A percentile compares a stretch with the other conserved stretches of the same genome.
These are phyloP conservation scores for Brasilioporus rufonigricans DNA, from an alignment of 768 basidiomycete species.

Conservation along the genomic window DNA sequence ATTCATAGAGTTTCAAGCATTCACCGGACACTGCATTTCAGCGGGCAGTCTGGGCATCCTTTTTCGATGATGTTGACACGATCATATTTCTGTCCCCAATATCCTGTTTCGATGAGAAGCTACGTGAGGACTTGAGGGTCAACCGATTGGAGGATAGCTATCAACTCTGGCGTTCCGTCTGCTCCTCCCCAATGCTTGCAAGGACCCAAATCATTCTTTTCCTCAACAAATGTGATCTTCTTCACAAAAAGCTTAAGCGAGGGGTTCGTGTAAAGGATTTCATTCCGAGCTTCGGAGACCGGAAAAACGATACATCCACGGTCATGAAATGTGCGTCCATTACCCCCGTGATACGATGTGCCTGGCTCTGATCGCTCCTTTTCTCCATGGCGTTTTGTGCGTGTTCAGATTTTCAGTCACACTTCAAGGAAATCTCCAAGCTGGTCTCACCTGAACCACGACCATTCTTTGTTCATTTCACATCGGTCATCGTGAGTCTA, in stretches of 20 bases:
- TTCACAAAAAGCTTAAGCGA: conserved; percentile 68
- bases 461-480: conserved; percentile 71
- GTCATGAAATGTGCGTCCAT: conserved; percentile 64
- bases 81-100: conserved; percentile 78
- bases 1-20: not conserved
- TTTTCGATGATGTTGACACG: conserved; percentile 79
- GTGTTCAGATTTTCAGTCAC: conserved; percentile 68
- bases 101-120: conserved; percentile 78
- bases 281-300: conserved; percentile 71
- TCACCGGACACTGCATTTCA: conserved; percentile 28
- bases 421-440: conserved; percentile 74
- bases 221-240: conserved; percentile 70
- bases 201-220: conserved; percentile 53
- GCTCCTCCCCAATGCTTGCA: conserved; percentile 61
- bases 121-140: conserved; percentile 66
- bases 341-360: not conserved
- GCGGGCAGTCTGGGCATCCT: conserved; percentile 77
- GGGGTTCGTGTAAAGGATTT: conserved; percentile 66
- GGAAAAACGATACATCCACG: conserved; percentile 66
- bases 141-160: conserved; percentile 80
- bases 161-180: conserved; percentile 74
- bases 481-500: conserved; percentile 70
- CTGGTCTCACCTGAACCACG: conserved; percentile 61
- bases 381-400: not conserved
- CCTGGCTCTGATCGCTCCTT: conserved; percentile 10